Evolutionary conservation across 306 rosid species (phyloP).

Genomic region (Gillenia trifoliata): DNA sequence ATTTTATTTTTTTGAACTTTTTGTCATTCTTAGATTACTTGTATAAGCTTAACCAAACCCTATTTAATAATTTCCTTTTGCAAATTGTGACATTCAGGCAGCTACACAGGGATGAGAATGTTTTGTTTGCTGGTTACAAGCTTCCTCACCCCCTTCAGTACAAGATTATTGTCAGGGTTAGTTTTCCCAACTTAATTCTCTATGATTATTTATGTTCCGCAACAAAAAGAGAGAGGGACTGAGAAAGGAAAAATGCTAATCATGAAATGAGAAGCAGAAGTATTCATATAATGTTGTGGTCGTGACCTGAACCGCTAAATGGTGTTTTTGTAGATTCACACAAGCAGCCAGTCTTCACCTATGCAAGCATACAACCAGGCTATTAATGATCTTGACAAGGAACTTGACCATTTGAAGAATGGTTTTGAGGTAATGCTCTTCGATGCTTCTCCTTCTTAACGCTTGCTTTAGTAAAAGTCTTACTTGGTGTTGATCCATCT

Average conservation of each 20-base stretch:
- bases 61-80: not conserved
- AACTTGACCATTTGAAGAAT: constrained; percentile 70
- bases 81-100: constrained; percentile 47
- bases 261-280: not conserved
- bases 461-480: not conserved
- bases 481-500: not conserved
- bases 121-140: constrained; percentile 85
- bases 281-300: not conserved
- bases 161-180: constrained; percentile 82
- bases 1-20: not conserved
- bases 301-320: constrained; percentile 1
- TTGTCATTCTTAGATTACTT: not conserved
- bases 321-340: constrained; percentile 62
- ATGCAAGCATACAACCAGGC: constrained; percentile 97
- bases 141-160: constrained; percentile 95
- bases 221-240: not conserved
- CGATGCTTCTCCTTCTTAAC: not conserved
- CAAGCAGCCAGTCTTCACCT: constrained; percentile 88
- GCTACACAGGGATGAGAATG: constrained; percentile 76
- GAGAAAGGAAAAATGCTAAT: not conserved
- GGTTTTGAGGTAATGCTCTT: constrained; percentile 56
- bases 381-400: constrained; percentile 80
- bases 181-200: constrained; percentile 5
- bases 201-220: not conserved
- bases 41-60: not conserved